Evolutionary conservation across 2,329 filamentous ascomycete species (phyloP), one percentile per base, ranked within the genome.

Genomic region (Spiromastix sp.): DNA sequence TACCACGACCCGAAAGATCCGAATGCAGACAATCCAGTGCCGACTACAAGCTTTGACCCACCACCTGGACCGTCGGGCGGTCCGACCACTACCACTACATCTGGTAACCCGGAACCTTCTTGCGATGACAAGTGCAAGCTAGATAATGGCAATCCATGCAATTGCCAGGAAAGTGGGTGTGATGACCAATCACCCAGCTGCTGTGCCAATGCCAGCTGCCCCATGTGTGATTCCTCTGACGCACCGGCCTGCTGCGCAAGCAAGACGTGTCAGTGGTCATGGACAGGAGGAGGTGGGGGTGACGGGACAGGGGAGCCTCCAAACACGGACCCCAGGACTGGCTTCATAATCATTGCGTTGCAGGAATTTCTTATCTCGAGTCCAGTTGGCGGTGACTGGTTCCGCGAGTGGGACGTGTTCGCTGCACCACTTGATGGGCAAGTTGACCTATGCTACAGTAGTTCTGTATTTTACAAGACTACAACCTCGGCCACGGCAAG

Each of bases 241-340:
- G 30, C 34, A 12, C 34, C 34, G 11, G 27, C 27, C 22, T 37
- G 34, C 20, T 37, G 34, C 13, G 28, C 20, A 13, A 37, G n/a
- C 15, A 21, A 21, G 7, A 37, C 34, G 13, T 37, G 34, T 17
- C 18, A 37, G 15, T 37, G 34, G 34, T 37, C 29, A 24, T 26
- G 22, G 32, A 34, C 32, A 22, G 30, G 30, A 22, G 30, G 30
- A 2, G 30, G 30, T 16, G 30, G 30, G 25, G 30, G 30, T 24
- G 34, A 36, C 17, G 26, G 34, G 17, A 21, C 15, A 12, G 34
- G 25, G 16, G 19, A 36, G 26, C 34, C 34, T 30, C 33, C 33
- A 15, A n/a, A n/a, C n/a, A n/a, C n/a, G n/a, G n/a, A n/a, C n/a
- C n/a, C n/a, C n/a, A n/a, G n/a, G n/a, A n/a, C n/a, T n/a, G n/a